Base-by-base conservation (phyloP, 257 asterid species). In the Fraxinus quadrangulata region DNA sequence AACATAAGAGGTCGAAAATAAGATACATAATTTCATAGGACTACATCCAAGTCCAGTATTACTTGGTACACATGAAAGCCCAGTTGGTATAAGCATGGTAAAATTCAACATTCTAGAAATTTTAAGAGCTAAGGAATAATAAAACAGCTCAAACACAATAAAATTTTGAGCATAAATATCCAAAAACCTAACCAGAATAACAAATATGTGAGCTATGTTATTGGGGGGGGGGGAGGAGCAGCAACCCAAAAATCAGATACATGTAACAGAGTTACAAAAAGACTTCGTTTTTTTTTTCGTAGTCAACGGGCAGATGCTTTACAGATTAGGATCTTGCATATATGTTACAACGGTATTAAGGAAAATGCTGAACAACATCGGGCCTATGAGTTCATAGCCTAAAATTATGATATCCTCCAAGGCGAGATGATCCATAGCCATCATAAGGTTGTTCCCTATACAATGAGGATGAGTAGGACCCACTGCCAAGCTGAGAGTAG, bases 401-500 rank as follows among this genome's bases (percentile, higher is more conserved):
- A 84, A 77, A 92, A 82, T 86, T 81, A 78, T 78, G 79, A 72
- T 91, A 89, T 23, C 96, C 96, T 67, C 96, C 96, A 61, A 78
- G 75, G 49, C 94, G 90, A 70, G 92, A 88, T 31, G 94, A 88
- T 49, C 97, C 91, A 63, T 89, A 88, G 61, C 85, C 86, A 45
- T 88, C 90, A 56, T 89, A 89, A 19, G 85, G 83, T 61, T 88
- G 92, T 45, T 88, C 90, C 14, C 86, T 19, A 33, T 77, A 83
- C 30, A 88, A 80, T 2, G 90, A 87, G 0, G 96, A 80, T 24
- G 85, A 71, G 80, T 88, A 93, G 4, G 92, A 86, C 83, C 85
- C 76, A 75, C 89, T 78, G 63, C 88, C 88, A 26, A 85, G 72
- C 80, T 87, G 90, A 75, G 96, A 56, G 83, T 87, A 89, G 11